Conservation (phyloP, 352 stramenopile genomes). For the Globisporangium echinulatum region DNA sequence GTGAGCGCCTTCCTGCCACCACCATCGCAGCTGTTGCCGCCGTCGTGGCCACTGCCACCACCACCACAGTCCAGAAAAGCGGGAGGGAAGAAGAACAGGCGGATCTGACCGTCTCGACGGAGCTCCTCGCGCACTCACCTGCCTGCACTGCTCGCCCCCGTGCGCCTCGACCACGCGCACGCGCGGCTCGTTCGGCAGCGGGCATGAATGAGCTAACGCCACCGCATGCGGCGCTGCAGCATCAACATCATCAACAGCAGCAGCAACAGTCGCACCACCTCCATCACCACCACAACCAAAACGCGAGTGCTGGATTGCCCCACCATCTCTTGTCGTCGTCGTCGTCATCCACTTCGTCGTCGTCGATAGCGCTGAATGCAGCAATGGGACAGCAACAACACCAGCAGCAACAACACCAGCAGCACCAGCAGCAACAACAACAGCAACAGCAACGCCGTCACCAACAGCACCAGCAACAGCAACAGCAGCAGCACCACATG, state of each 20-base stretch:
- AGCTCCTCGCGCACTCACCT: not conserved
- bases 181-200: slow-evolving; percentile 5
- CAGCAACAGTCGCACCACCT: slow-evolving; percentile 4
- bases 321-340: not conserved
- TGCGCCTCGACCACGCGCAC: not conserved
- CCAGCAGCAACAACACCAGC: not conserved
- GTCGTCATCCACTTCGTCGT: not conserved
- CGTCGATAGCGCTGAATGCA: not conserved
- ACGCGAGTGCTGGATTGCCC: not conserved
- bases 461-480: not conserved
- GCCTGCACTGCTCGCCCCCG: not conserved
- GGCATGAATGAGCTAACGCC: slow-evolving; percentile 13
- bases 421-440: not conserved
- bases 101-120: slow-evolving; percentile 2
- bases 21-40: not conserved
- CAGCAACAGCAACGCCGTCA: not conserved
- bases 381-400: not conserved
- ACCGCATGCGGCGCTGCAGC: slow-evolving; percentile 9
- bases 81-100: slow-evolving; percentile 7
- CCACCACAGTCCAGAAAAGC: slow-evolving; percentile 7
- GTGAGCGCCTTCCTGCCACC: too few relatives aligned
- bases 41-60: not conserved
- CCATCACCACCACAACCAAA: slow-evolving; percentile 8
- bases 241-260: slow-evolving; percentile 14
- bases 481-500: not conserved